These are phyloP conservation scores for Globisporangium viniferum DNA, from an alignment of 352 stramenopile species.

Conservation along the genomic window DNA sequence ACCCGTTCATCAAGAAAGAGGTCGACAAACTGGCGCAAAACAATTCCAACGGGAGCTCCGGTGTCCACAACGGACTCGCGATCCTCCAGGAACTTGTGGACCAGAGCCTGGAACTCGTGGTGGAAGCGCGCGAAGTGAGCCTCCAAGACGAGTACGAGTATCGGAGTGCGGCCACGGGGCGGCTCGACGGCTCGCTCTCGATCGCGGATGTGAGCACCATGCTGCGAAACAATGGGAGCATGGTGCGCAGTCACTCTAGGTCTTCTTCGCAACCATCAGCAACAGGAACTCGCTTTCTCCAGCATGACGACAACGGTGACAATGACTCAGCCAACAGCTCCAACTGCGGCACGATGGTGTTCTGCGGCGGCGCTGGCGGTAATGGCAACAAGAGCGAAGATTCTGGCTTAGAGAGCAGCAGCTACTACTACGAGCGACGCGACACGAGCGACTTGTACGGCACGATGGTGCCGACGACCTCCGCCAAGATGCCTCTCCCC, in stretches of 20 bases:
- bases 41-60: constrained; percentile 11
- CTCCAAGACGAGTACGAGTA: constrained; percentile 58
- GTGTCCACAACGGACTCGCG: constrained; percentile 30
- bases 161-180: constrained; percentile 44
- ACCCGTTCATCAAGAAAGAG: constrained; percentile 64
- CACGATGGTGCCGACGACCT: constrained; percentile 40
- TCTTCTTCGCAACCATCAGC: constrained; percentile 1
- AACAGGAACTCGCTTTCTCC: neutral
- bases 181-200: constrained; percentile 55
- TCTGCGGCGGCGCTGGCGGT: constrained; percentile 17
- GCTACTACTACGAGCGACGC: constrained; percentile 24
- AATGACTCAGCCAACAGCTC: constrained; percentile 4
- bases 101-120: constrained; percentile 62
- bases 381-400: constrained; percentile 12
- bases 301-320: neutral
- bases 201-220: constrained; percentile 68
- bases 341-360: constrained; percentile 55
- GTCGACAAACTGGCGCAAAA: constrained; percentile 40
- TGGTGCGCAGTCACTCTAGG: constrained; percentile 23
- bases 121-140: constrained; percentile 42
- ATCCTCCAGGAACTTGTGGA: constrained; percentile 73
- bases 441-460: constrained; percentile 60
- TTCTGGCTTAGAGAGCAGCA: constrained; percentile 9
- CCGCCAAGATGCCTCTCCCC: neutral
- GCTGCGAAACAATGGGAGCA: constrained; percentile 30